These are phyloP conservation scores for Sporothrix euskadiensis DNA, from an alignment of 2,329 filamentous ascomycete species.

Conservation along the genomic window DNA sequence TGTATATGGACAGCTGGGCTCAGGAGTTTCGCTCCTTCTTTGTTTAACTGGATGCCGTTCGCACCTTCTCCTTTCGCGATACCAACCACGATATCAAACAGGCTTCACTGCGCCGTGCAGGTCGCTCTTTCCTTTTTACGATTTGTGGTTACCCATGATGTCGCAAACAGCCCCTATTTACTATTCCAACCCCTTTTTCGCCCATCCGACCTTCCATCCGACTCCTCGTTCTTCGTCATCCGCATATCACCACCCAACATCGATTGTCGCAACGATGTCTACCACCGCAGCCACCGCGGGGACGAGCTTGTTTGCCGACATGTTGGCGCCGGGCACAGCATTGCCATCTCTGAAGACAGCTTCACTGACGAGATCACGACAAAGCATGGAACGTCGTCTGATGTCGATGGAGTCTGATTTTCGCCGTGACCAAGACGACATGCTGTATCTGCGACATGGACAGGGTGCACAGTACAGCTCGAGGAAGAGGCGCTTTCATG, in stretches of 20 bases:
- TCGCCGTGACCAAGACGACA: not conserved
- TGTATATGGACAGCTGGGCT: not conserved
- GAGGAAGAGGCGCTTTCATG: not conserved
- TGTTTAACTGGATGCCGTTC: not conserved
- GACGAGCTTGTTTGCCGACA: not conserved
- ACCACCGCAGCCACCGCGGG: not conserved
- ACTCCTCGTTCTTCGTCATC: not conserved
- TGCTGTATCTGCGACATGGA: constrained; percentile 15
- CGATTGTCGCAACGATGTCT: not conserved
- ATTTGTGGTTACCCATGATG: not conserved
- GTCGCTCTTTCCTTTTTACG: constrained; percentile 17
- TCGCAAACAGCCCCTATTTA: not conserved
- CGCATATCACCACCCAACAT: not conserved
- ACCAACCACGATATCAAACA: not conserved
- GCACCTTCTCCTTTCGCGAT: constrained; percentile 6
- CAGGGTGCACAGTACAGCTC: constrained; percentile 11
- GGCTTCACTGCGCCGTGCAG: not conserved
- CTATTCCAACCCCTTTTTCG: not conserved
- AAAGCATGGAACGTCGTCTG: not conserved
- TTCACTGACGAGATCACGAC: too few species aligned
- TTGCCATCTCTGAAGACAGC: constrained; percentile 15
- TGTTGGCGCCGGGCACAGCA: not conserved
- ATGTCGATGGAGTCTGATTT: not conserved
- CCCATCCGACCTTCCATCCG: not conserved
- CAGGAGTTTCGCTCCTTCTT: not conserved